A percentile compares a stretch with the other conserved stretches of the same genome.
Evolutionary conservation across 306 rosid genomes (phyloP).

Genomic region (Prunus mongolica): DNA sequence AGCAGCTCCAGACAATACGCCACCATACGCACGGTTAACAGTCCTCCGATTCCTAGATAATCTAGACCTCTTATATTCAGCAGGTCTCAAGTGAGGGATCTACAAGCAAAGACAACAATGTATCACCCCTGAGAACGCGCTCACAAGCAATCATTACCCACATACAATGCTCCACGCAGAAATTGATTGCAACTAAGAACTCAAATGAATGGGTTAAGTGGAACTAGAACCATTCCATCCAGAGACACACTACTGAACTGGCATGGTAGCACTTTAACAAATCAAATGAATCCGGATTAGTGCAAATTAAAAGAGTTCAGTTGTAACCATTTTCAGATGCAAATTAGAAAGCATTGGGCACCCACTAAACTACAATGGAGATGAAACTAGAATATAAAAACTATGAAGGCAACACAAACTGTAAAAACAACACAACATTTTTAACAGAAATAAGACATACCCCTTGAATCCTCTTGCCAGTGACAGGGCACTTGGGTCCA

Average conservation of each 20-base stretch:
- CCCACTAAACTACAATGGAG: not conserved
- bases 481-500: conserved; percentile 76
- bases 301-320: not conserved
- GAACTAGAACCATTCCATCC: not conserved
- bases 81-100: conserved; percentile 89
- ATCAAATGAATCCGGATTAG: not conserved
- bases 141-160: not conserved
- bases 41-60: conserved; percentile 74
- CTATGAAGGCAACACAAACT: not conserved
- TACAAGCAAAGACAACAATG: conserved; percentile 19
- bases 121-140: not conserved
- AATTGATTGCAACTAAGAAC: not conserved
- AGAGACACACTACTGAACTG: not conserved
- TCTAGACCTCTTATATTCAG: conserved; percentile 81
- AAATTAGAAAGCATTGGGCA: not conserved
- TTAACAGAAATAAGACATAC: conserved; percentile 18
- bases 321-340: not conserved
- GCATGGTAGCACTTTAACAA: not conserved
- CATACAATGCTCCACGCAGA: not conserved
- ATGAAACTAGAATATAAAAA: not conserved
- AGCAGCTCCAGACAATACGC: conserved; percentile 77
- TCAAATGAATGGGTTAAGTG: not conserved
- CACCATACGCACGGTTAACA: conserved; percentile 80
- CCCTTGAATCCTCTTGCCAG: conserved; percentile 81
- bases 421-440: not conserved